phyloP scores from a whole-genome alignment of 192 early-diverging fungal genomes.

The Phycomyces blakesleeanus region DNA sequence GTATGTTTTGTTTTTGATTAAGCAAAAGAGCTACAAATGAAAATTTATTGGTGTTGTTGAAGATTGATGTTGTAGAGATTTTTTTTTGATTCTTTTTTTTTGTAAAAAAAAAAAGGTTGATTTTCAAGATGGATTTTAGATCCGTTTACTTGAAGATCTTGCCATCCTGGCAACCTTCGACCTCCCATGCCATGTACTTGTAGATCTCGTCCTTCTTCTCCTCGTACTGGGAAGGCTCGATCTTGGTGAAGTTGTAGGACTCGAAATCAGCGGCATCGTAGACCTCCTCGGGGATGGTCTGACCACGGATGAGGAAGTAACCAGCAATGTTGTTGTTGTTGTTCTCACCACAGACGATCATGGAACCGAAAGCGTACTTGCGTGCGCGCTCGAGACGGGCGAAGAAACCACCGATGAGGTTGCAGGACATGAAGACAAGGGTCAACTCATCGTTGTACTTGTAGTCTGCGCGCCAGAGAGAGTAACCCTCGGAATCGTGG shows the following conservation, averaged over 20 bases:
- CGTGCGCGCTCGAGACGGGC: conserved; percentile 86
- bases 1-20: no score
- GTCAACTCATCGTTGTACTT: conserved; percentile 95
- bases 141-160: conserved; percentile 86
- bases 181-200: conserved; percentile 77
- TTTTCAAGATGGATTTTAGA: no score
- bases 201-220: conserved; percentile 48
- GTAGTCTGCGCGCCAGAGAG: conserved; percentile 90
- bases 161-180: conserved; percentile 78
- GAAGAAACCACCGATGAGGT: conserved; percentile 92
- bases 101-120: no score
- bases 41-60: no score
- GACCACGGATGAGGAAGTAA: conserved; percentile 92
- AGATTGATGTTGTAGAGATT: no score
- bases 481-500: conserved; percentile 83
- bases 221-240: conserved; percentile 60
- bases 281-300: conserved; percentile 70
- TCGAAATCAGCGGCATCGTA: conserved; percentile 85
- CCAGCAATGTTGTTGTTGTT: conserved; percentile 88
- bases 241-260: conserved; percentile 78
- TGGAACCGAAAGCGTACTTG: conserved; percentile 92
- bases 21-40: no score
- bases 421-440: conserved; percentile 86
- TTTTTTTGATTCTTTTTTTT: no score
- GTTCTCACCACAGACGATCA: conserved; percentile 80